phyloP scores from a whole-genome alignment of 331 rosid species.

The Phaseolus coccineus region DNA sequence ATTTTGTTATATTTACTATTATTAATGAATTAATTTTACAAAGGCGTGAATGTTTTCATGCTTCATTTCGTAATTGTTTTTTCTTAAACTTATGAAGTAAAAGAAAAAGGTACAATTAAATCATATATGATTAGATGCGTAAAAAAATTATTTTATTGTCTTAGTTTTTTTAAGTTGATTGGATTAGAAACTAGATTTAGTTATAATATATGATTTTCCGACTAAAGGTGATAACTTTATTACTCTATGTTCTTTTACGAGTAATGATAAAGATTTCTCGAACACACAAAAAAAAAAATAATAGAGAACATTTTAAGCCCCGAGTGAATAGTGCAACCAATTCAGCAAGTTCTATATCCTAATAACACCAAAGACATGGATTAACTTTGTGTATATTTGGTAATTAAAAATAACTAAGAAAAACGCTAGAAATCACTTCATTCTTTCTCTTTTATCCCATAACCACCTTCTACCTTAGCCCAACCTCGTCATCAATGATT shows the following conservation, averaged over 20 bases:
- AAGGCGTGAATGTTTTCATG: too few species aligned
- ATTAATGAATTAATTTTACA: too few species aligned
- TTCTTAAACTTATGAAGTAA: too few species aligned
- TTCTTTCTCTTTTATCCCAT: background rate
- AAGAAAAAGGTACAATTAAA: too few species aligned
- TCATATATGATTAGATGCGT: too few species aligned
- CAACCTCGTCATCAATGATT: conserved; percentile 25
- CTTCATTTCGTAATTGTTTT: too few species aligned
- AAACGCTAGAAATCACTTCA: background rate
- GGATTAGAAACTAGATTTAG: too few species aligned
- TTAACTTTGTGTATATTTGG: background rate
- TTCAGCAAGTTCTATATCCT: background rate
- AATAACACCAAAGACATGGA: background rate
- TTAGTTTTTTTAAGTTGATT: too few species aligned
- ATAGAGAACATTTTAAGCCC: background rate
- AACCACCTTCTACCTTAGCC: background rate
- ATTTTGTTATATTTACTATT: too few species aligned
- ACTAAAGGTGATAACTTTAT: too few species aligned
- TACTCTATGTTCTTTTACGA: background rate
- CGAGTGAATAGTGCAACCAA: background rate
- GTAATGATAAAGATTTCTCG: background rate
- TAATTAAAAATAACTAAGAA: background rate
- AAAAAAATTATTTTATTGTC: too few species aligned
- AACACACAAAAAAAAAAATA: background rate
- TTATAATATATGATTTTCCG: too few species aligned